Evolutionary conservation across 2,329 filamentous ascomycete genomes (phyloP), one percentile per base, ranked within the genome.

Genomic region (Apiospora saccharicola): DNA sequence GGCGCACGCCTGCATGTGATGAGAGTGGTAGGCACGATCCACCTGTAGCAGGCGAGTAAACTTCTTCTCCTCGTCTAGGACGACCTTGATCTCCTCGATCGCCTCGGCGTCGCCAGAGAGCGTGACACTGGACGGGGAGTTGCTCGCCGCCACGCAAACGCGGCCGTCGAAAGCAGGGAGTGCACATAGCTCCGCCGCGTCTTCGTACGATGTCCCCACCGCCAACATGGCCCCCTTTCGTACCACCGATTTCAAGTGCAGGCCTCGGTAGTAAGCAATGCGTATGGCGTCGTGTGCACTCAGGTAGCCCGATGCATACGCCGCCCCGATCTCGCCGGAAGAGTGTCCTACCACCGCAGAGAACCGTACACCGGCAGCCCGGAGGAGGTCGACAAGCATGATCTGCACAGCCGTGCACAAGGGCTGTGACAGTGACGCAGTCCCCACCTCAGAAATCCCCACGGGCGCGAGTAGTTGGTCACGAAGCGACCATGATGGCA

Each of bases 341-440:
- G 85, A 87, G 74, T 88, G 86, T 3, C 86, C 86, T 2, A 86
- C 80, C 0, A 85, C 83, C 1, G 79, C 80, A 1, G 72, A 47
- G 8, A 84, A 80, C 0, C 69, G 64, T 26, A 86, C 71, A 3
- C 81, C 81, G 6, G 81, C 69, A 34, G 74, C 76, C 64, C 67
- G 71, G 68, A 85, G 72, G 3, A 84, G 72, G 44, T 83, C 78
- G 2, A 84, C 78, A 6, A 85, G 75, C 0, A 80, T 86, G 2
- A 90, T 81, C 74, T 90, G 89, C 0, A 90, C 51, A 0, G 87
- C 87, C 0, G 88, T 89, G 70, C 85, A 89, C 0, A 88, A 75
- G 0, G 88, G 85, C 74, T 90, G 88, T 0, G 85, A 83, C 24
- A 88, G n/a, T n/a, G n/a, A 74, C 3, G 82, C 80, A 0, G 85